These are phyloP conservation scores for Pezicula carpinea DNA, from an alignment of 2,329 filamentous ascomycete species.

Conservation along the genomic window DNA sequence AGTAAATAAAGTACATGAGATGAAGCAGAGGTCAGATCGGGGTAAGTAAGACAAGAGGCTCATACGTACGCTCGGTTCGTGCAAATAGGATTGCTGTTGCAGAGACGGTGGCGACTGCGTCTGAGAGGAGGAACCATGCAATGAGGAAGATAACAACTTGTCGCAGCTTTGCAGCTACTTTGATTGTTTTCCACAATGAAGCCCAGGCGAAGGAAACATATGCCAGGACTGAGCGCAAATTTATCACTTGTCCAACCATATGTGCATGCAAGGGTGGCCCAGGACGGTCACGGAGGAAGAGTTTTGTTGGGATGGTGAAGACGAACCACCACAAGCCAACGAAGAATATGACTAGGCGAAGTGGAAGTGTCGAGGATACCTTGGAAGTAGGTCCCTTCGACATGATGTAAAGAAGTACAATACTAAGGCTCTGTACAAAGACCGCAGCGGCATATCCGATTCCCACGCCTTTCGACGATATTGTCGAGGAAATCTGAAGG, in stretches of 20 bases:
- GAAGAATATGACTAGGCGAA: constrained; percentile 77
- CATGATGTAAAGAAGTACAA: constrained; percentile 63
- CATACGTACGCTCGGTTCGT: constrained; percentile 83
- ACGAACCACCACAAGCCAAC: constrained; percentile 87
- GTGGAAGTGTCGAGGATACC: constrained; percentile 74
- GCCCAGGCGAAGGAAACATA: constrained; percentile 84
- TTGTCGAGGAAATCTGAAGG: constrained; percentile 77
- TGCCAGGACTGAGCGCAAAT: constrained; percentile 46
- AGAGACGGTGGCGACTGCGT: constrained; percentile 88
- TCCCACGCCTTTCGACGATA: constrained; percentile 87
- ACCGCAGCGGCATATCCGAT: constrained; percentile 88
- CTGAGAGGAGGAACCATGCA: constrained; percentile 91
- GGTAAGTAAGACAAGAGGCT: no score
- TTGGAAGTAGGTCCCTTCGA: constrained; percentile 33
- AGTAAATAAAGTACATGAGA: no score
- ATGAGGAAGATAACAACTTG: constrained; percentile 75
- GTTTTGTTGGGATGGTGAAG: constrained; percentile 78
- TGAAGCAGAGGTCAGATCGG: no score
- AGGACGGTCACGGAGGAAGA: constrained; percentile 81
- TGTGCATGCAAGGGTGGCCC: constrained; percentile 64
- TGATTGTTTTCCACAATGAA: constrained; percentile 73
- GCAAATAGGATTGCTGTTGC: constrained; percentile 94
- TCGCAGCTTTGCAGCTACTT: constrained; percentile 64
- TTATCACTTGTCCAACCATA: constrained; percentile 12
- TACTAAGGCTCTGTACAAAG: constrained; percentile 74